phyloP scores from a whole-genome alignment of 768 basidiomycete genomes.

The Tephrocybe sp. region DNA sequence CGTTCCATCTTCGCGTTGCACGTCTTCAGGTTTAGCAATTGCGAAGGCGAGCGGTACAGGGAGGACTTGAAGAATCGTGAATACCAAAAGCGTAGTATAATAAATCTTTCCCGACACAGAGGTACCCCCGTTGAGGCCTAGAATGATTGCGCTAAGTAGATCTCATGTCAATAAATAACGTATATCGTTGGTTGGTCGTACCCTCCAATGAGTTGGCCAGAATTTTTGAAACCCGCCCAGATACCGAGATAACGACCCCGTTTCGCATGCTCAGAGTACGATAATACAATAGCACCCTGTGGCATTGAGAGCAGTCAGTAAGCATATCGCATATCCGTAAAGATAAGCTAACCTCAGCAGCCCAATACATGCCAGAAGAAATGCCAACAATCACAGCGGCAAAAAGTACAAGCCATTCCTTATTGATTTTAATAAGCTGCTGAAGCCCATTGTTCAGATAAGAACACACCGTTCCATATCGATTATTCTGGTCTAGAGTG shows the following conservation, averaged over 20 bases:
- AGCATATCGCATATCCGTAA: neutral
- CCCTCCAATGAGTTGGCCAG: constrained; percentile 18
- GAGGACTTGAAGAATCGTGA: constrained; percentile 17
- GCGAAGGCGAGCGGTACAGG: constrained; percentile 12
- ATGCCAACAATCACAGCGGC: constrained; percentile 11
- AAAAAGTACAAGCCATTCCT: constrained; percentile 19
- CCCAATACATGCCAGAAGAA: constrained; percentile 18
- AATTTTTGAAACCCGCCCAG: constrained; percentile 12
- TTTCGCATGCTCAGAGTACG: constrained; percentile 15
- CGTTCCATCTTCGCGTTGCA: constrained; percentile 17
- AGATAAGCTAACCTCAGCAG: constrained; percentile 12
- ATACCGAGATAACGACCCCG: constrained; percentile 13
- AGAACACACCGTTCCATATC: constrained; percentile 16
- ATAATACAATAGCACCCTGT: constrained; percentile 12
- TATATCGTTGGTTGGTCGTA: too few relatives aligned
- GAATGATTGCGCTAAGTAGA: constrained; percentile 3
- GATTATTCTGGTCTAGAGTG: constrained; percentile 16
- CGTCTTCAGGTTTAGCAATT: constrained; percentile 15
- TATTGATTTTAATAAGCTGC: neutral
- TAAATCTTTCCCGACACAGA: constrained; percentile 19
- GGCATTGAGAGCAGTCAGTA: neutral
- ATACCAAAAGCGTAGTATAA: constrained; percentile 11
- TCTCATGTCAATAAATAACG: too few relatives aligned
- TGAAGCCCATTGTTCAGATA: neutral
- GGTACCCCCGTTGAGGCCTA: constrained; percentile 16